These are phyloP conservation scores for Eucalyptus microcorys DNA, from an alignment of 345 rosid genomes.

Conservation along the genomic window DNA sequence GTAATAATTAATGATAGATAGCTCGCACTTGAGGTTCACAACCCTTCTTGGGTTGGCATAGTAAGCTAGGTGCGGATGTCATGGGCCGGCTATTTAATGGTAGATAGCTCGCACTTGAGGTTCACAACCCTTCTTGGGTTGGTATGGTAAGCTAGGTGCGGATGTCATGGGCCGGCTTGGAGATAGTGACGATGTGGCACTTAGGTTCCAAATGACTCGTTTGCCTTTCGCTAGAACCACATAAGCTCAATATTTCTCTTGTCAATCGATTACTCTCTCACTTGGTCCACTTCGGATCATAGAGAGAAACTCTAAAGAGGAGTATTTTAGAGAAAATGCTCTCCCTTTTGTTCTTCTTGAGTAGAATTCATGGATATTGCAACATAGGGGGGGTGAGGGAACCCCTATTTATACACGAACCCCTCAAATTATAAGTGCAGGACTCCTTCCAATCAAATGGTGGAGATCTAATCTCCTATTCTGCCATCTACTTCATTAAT, in stretches of 20 bases:
- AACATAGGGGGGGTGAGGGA: background rate
- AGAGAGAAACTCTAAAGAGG: background rate
- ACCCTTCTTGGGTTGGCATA: background rate
- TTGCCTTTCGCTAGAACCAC: background rate
- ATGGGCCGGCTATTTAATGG: background rate
- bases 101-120: too few relatives aligned
- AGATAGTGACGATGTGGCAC: background rate
- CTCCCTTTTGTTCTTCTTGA: background rate
- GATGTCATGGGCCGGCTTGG: background rate
- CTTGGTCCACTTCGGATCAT: background rate
- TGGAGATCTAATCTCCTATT: background rate
- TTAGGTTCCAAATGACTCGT: background rate
- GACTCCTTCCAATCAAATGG: background rate
- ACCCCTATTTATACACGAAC: background rate
- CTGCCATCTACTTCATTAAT: background rate
- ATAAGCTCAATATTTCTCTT: background rate
- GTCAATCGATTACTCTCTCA: background rate
- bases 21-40: background rate
- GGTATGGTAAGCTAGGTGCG: background rate
- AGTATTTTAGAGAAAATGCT: background rate
- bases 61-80: background rate
- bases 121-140: background rate
- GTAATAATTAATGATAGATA: background rate
- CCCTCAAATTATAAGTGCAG: background rate
- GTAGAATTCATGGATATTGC: background rate